Conservation (phyloP, 1,139 yeast species). For the Diutina scorzettiae region DNA sequence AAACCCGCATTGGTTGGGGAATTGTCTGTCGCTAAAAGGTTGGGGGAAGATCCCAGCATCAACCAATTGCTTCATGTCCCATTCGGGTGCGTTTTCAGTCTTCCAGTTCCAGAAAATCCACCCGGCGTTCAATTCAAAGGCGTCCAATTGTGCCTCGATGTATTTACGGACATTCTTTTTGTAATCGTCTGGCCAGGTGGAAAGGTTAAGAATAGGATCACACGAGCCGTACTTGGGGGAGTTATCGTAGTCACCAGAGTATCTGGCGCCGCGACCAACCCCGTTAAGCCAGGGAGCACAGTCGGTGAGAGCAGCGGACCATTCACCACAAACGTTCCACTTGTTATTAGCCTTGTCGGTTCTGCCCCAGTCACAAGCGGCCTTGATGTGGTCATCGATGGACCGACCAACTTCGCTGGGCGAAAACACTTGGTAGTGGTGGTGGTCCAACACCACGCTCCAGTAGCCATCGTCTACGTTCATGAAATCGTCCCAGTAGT, state of each 20-base stretch:
- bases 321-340: constrained; percentile 73
- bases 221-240: constrained; percentile 54
- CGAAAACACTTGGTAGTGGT: constrained; percentile 81
- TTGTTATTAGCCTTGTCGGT: constrained; percentile 41
- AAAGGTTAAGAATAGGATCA: constrained; percentile 39
- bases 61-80: constrained; percentile 64
- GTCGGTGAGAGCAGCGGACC: constrained; percentile 55
- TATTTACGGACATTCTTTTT: constrained; percentile 50
- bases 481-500: constrained; percentile 51
- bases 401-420: constrained; percentile 42
- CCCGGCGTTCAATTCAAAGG: constrained; percentile 59
- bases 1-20: constrained; percentile 52
- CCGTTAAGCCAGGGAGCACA: constrained; percentile 60
- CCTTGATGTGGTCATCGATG: constrained; percentile 48
- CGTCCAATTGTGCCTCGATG: constrained; percentile 85
- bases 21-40: constrained; percentile 56
- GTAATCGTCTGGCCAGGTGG: constrained; percentile 50
- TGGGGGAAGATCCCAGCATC: constrained; percentile 62
- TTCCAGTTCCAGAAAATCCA: constrained; percentile 94
- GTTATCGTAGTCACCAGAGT: constrained; percentile 41
- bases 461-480: constrained; percentile 32
- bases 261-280: constrained; percentile 45
- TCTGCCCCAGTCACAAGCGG: constrained; percentile 55
- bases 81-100: constrained; percentile 74
- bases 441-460: constrained; percentile 79